Percentiles rank a stretch among this genome's conserved stretches.
Evolutionary conservation across 2,329 filamentous ascomycete genomes (phyloP).

Genomic region (Parafenestella ontariensis): DNA sequence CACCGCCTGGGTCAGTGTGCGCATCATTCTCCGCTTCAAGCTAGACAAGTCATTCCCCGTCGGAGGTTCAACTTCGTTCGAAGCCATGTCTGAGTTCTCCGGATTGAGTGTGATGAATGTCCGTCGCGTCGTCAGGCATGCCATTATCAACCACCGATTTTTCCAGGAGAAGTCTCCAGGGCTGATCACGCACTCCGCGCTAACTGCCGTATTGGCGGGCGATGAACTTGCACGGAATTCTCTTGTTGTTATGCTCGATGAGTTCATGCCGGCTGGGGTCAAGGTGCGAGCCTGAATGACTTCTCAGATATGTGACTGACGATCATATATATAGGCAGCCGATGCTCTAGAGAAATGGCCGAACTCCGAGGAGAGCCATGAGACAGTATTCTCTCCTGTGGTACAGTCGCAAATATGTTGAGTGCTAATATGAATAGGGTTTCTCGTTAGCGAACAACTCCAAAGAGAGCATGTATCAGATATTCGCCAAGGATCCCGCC

Average conservation of each 20-base stretch:
- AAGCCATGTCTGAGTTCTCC: conserved; percentile 15
- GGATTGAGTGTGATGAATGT: conserved; percentile 12
- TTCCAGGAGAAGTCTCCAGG: conserved; percentile 14
- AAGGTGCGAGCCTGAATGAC: conserved; percentile 9
- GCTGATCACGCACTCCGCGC: conserved; percentile 16
- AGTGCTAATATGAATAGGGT: conserved; percentile 5
- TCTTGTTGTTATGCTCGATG: conserved; percentile 13
- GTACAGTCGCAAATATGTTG: not conserved
- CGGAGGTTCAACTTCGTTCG: conserved; percentile 12
- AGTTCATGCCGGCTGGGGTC: conserved; percentile 17
- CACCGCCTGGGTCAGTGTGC: conserved; percentile 6
- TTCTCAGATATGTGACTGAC: not conserved
- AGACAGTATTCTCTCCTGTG: conserved; percentile 2
- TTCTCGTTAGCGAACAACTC: conserved; percentile 16
- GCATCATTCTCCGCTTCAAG: conserved; percentile 18
- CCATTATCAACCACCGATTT: conserved; percentile 17
- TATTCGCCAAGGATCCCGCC: conserved; percentile 1
- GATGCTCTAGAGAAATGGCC: conserved; percentile 22
- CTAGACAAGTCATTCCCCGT: conserved; percentile 17
- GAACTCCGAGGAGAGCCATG: conserved; percentile 15
- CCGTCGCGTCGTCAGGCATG: conserved; percentile 14
- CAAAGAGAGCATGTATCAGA: conserved; percentile 11
- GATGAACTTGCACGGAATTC: conserved; percentile 11
- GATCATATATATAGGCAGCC: conserved; percentile 9
- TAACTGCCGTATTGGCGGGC: conserved; percentile 11